phyloP scores from a whole-genome alignment of 148 eudicot genomes.

The Rhododendron kiyosumense region DNA sequence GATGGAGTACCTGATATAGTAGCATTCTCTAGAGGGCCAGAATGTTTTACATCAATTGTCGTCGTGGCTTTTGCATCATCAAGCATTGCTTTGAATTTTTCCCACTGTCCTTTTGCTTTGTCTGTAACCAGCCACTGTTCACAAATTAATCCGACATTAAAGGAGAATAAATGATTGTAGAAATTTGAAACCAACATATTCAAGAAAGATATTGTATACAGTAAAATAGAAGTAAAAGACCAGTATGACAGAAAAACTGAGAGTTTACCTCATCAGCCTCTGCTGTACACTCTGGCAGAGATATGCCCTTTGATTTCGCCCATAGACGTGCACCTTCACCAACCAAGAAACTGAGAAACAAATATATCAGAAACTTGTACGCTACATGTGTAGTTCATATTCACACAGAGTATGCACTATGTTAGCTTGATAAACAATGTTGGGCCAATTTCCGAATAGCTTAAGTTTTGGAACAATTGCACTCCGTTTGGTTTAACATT shows the following conservation, averaged over 20 bases:
- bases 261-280: constrained; percentile 61
- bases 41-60: constrained; percentile 14
- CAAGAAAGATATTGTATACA: background rate
- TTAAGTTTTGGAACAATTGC: background rate
- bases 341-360: constrained; percentile 49
- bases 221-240: background rate
- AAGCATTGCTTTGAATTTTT: constrained; percentile 75
- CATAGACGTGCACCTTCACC: constrained; percentile 85
- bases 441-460: background rate
- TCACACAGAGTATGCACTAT: background rate
- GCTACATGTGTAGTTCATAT: background rate
- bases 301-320: constrained; percentile 70
- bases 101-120: constrained; percentile 71
- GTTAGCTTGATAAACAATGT: background rate
- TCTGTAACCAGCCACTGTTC: constrained; percentile 82
- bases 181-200: background rate
- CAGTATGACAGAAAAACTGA: background rate
- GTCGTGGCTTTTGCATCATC: constrained; percentile 44
- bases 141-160: background rate
- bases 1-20: constrained; percentile 31
- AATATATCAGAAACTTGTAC: background rate
- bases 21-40: constrained; percentile 15
- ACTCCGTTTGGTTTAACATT: too few relatives aligned
- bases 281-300: constrained; percentile 28
- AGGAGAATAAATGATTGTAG: background rate